These are phyloP conservation scores for Gaeumannomyces sp. DNA, from an alignment of 2,329 filamentous ascomycete genomes.

Conservation along the genomic window DNA sequence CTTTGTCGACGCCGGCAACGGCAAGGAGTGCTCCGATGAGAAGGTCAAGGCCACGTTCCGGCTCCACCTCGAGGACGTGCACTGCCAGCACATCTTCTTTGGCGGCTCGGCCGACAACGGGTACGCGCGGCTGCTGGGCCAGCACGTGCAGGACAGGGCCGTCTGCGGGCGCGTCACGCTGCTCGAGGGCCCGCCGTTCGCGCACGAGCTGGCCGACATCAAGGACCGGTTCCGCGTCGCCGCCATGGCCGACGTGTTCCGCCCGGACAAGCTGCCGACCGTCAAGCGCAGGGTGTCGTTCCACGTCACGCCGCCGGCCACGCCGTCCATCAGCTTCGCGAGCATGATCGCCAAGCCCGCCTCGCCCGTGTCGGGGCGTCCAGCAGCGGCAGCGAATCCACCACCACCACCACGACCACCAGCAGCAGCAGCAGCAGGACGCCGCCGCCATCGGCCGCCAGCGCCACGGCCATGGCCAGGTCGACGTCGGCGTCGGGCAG, in stretches of 20 bases:
- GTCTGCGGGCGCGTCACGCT: neutral
- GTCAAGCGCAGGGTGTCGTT: neutral
- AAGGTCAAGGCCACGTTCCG: neutral
- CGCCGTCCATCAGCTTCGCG: neutral
- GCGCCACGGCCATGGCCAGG: neutral
- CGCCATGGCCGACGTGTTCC: neutral
- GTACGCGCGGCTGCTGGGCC: neutral
- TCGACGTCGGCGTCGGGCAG: neutral
- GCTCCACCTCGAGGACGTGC: neutral
- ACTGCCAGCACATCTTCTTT: neutral
- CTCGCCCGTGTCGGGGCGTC: neutral
- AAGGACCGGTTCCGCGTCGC: neutral
- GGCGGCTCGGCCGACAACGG: constrained; percentile 1
- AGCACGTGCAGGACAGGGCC: neutral
- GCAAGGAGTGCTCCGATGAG: neutral
- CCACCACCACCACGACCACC: neutral
- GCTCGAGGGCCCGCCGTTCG: constrained; percentile 2
- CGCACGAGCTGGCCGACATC: neutral
- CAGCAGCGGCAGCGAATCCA: too few species aligned
- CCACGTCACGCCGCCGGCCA: neutral
- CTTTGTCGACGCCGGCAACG: constrained; percentile 2
- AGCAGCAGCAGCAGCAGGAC: neutral
- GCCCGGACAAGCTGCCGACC: neutral
- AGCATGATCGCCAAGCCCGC: neutral
- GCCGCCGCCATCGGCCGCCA: neutral